Percentiles rank a stretch among this genome's conserved stretches.
These are phyloP conservation scores for Termitomyces sp. DNA, from an alignment of 768 basidiomycete species.

Conservation along the genomic window DNA sequence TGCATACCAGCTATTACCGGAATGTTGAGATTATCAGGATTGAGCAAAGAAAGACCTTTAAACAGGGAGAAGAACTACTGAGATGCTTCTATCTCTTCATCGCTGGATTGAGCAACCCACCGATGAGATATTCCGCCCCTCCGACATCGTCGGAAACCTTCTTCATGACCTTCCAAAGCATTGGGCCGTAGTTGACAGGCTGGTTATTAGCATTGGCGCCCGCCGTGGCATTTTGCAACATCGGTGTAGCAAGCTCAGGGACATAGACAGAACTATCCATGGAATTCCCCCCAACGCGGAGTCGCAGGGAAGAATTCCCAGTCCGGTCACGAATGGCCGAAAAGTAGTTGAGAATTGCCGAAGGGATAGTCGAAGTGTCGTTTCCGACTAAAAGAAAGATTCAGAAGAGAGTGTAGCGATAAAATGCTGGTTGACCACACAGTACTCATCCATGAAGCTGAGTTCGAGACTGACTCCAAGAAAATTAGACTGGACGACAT, in stretches of 20 bases:
- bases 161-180: constrained; percentile 41
- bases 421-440: constrained; percentile 23
- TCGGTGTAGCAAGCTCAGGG: constrained; percentile 31
- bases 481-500: constrained; percentile 48
- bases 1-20: constrained; percentile 22
- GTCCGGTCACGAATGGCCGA: constrained; percentile 44
- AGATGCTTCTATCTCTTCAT: not conserved
- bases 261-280: constrained; percentile 40
- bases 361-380: constrained; percentile 43
- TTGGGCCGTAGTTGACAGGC: constrained; percentile 41
- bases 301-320: constrained; percentile 34
- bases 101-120: constrained; percentile 9
- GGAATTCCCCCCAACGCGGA: constrained; percentile 48
- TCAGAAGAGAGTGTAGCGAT: not conserved
- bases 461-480: constrained; percentile 64
- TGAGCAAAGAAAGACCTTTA: constrained; percentile 36
- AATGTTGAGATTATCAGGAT: constrained; percentile 31
- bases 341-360: constrained; percentile 55
- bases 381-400: constrained; percentile 37
- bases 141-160: constrained; percentile 25
- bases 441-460: constrained; percentile 53
- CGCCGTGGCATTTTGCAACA: constrained; percentile 32
- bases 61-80: not conserved
- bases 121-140: constrained; percentile 27
- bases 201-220: constrained; percentile 37